phyloP scores from a whole-genome alignment of 495 filamentous ascomycete species.

The Rhizodiscina lignyota region DNA sequence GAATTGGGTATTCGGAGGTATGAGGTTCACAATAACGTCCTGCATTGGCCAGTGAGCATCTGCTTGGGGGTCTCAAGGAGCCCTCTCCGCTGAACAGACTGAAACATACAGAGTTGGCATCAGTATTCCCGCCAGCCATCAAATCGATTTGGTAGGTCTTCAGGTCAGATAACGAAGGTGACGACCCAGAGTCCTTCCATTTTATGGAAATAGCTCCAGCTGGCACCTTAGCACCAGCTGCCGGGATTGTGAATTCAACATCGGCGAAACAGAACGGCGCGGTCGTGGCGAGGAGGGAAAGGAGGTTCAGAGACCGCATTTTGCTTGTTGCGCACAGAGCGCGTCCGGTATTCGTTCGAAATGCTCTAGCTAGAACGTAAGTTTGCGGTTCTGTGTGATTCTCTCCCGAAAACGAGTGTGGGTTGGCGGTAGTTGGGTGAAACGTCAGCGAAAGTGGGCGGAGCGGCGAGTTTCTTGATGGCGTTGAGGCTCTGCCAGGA shows the following conservation, averaged over 20 bases:
- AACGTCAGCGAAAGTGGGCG: too few relatives aligned
- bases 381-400: too few relatives aligned
- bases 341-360: too few relatives aligned
- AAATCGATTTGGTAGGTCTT: conserved; percentile 43
- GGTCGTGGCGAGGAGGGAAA: too few relatives aligned
- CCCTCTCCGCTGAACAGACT: not conserved
- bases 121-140: conserved; percentile 44
- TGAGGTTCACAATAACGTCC: not conserved
- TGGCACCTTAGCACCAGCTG: conserved; percentile 27
- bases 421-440: too few relatives aligned
- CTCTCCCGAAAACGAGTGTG: too few relatives aligned
- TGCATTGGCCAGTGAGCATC: not conserved
- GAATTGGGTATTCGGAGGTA: not conserved
- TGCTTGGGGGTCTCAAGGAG: not conserved
- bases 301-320: too few relatives aligned
- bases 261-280: too few relatives aligned
- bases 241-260: conserved; percentile 36
- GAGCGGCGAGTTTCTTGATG: too few relatives aligned
- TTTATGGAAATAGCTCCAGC: conserved; percentile 32
- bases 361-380: too few relatives aligned
- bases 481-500: too few relatives aligned
- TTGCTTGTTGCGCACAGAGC: too few relatives aligned
- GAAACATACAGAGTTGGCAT: conserved; percentile 23
- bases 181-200: conserved; percentile 40
- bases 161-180: conserved; percentile 33